A percentile compares a stretch with the other conserved stretches of the same genome.
Evolutionary conservation across 1,284 basidiomycete species (phyloP).

Genomic region (Neonothopanus nambi): DNA sequence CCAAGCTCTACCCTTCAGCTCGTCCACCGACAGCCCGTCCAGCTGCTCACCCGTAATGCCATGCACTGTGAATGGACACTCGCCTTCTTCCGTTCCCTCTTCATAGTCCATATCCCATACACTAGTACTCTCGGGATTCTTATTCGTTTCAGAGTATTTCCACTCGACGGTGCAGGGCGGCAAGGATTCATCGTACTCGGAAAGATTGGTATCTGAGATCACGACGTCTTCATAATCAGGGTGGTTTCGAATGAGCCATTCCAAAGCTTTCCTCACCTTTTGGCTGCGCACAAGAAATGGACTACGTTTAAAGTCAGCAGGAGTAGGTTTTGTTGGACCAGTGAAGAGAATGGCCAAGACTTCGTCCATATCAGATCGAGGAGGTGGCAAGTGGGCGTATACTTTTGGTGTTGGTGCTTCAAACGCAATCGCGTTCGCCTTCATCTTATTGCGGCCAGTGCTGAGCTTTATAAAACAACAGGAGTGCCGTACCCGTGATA

Average conservation of each 20-base stretch:
- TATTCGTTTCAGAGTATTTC: constrained; percentile 14
- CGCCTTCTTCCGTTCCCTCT: constrained; percentile 18
- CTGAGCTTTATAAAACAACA: constrained; percentile 5
- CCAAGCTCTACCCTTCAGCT: constrained; percentile 19
- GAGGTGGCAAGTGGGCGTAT: constrained; percentile 19
- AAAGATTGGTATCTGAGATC: constrained; percentile 17
- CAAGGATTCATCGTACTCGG: constrained; percentile 19
- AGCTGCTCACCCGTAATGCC: constrained; percentile 18
- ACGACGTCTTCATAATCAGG: constrained; percentile 27
- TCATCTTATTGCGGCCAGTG: constrained; percentile 21
- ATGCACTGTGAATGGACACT: constrained; percentile 22
- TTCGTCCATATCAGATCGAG: constrained; percentile 5
- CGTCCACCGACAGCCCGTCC: not conserved
- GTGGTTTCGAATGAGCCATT: constrained; percentile 34
- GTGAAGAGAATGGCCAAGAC: constrained; percentile 7
- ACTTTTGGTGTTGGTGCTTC: constrained; percentile 20
- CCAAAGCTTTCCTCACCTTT: constrained; percentile 24
- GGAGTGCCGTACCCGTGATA: constrained; percentile 9
- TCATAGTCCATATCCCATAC: constrained; percentile 15
- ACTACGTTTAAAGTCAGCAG: constrained; percentile 23
- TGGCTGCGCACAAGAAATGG: constrained; percentile 27
- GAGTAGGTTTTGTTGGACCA: constrained; percentile 6
- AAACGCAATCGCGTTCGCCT: constrained; percentile 26
- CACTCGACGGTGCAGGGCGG: constrained; percentile 34
- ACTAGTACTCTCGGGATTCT: constrained; percentile 19